Evolutionary conservation across 2,329 filamentous ascomycete species (phyloP).

Genomic region (Tolypocladium cylindrosporum): DNA sequence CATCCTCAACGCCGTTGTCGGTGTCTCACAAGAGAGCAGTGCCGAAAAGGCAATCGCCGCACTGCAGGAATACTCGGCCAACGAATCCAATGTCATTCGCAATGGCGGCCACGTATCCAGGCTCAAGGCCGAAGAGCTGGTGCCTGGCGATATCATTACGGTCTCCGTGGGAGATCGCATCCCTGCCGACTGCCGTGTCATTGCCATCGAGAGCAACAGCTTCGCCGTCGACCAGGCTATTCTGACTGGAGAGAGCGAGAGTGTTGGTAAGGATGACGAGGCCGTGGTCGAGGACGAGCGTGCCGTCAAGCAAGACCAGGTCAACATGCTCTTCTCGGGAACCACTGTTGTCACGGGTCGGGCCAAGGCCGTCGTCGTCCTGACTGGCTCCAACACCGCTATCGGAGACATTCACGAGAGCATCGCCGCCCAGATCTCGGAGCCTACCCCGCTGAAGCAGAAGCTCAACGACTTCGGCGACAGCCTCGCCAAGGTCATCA

Average conservation of each 20-base stretch:
- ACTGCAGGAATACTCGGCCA: constrained; percentile 96
- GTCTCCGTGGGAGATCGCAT: constrained; percentile 87
- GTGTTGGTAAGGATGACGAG: constrained; percentile 72
- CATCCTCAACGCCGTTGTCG: constrained; percentile 91
- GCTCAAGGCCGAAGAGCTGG: constrained; percentile 92
- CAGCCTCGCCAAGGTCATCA: constrained; percentile 93
- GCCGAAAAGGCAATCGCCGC: constrained; percentile 98
- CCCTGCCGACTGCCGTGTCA: constrained; percentile 83
- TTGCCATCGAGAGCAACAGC: constrained; percentile 92
- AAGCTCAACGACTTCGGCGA: constrained; percentile 99
- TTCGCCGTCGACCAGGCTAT: constrained; percentile 96
- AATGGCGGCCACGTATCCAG: constrained; percentile 66
- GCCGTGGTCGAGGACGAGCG: constrained; percentile 62
- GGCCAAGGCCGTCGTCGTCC: constrained; percentile 79
- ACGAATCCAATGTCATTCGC: constrained; percentile 88
- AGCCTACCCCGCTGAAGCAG: constrained; percentile 94
- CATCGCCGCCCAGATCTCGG: constrained; percentile 95
- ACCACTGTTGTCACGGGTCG: constrained; percentile 94
- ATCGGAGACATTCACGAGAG: constrained; percentile 99
- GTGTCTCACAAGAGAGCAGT: constrained; percentile 96
- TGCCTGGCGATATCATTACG: constrained; percentile 85
- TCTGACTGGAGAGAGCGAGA: constrained; percentile 94
- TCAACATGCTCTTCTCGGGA: constrained; percentile 97
- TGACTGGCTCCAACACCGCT: constrained; percentile 83
- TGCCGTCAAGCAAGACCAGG: constrained; percentile 93